Evolutionary conservation across 768 basidiomycete genomes (phyloP), one percentile per base, ranked within the genome.

Genomic region (Leccinum arenicola): DNA sequence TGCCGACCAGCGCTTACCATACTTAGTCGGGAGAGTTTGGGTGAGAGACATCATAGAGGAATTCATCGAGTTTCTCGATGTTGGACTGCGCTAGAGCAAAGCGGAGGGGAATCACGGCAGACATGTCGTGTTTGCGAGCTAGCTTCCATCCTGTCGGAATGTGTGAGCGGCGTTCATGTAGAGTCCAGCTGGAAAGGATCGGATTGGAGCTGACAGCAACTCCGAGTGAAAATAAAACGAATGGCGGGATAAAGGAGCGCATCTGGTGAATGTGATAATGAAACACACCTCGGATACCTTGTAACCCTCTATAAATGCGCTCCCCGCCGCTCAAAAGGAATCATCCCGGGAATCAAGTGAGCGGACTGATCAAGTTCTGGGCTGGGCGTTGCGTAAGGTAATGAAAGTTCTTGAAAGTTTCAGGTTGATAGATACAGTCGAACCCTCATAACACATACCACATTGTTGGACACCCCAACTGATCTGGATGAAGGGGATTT

Each of bases 1-100:
- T 1, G 80, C 66, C 1, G 76, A 69, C 78, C 79, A 80, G 57
- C 82, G 81, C 33, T 77, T 71, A 1, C 80, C 81, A 52, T 80
- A 21, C 21, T 21, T 23, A 82, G 55, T 66, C 73, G 15, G 73
- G 66, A 9, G 81, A 82, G 17, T 67, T 61, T 6, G 81, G 81
- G 55, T 78, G 75, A 0, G 81, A 74, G 12, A 82, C 74, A 3
- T 77, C 70, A 60, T 77, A 67, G 43, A 82, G 75, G 50, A 72
- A 64, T 54, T 76, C 73, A 23, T 80, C 78, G 15, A 82, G 60
- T 35, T 69, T 51, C 53, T 77, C 65, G 7, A 78, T 55, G 60
- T 82, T 80, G 48, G 66, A 67, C 64, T 82, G 81, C 7, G 63
- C 61, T 5, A 82, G 74, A 0, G 79, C 81, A 40, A 82, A 75